A percentile compares a stretch with the other conserved stretches of the same genome.
Evolutionary conservation across 192 early-diverging fungal genomes (phyloP).

Genomic region (Lunasporangiospora selenospora): DNA sequence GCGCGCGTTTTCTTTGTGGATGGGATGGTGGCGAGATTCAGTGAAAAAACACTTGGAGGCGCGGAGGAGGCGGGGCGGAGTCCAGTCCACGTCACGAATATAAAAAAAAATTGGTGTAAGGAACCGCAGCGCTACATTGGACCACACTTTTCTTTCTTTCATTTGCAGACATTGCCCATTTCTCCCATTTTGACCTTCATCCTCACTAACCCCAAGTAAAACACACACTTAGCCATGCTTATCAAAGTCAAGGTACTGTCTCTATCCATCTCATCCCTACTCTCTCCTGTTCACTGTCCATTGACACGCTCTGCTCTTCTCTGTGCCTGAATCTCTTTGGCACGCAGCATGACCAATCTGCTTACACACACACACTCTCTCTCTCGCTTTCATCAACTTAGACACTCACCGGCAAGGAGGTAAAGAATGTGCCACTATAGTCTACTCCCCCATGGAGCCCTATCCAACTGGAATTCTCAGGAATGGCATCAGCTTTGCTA

Average conservation of each 20-base stretch:
- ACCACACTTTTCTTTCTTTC: background rate
- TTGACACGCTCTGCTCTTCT: too few species aligned
- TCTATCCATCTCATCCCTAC: too few species aligned
- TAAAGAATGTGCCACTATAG: conserved; percentile 48
- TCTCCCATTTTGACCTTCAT: background rate
- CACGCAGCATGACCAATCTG: too few species aligned
- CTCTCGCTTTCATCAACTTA: conserved; percentile 50
- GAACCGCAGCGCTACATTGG: too few species aligned
- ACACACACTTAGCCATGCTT: conserved; percentile 57
- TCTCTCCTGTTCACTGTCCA: too few species aligned
- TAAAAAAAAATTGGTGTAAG: too few species aligned
- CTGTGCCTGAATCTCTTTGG: too few species aligned
- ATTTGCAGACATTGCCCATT: too few species aligned
- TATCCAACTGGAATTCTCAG: too few species aligned
- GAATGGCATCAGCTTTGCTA: background rate
- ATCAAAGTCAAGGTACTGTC: conserved; percentile 85
- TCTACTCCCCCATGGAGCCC: background rate
- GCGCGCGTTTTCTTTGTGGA: too few species aligned
- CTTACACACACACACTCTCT: too few species aligned
- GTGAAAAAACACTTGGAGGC: background rate
- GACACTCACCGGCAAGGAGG: conserved; percentile 91
- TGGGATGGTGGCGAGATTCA: too few species aligned
- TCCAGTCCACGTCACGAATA: conserved; percentile 20
- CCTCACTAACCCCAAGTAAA: background rate
- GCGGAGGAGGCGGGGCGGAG: background rate